A percentile compares a stretch with the other conserved stretches of the same genome.
phyloP scores from a whole-genome alignment of 148 eudicot species.

The Camellia sinensis region DNA sequence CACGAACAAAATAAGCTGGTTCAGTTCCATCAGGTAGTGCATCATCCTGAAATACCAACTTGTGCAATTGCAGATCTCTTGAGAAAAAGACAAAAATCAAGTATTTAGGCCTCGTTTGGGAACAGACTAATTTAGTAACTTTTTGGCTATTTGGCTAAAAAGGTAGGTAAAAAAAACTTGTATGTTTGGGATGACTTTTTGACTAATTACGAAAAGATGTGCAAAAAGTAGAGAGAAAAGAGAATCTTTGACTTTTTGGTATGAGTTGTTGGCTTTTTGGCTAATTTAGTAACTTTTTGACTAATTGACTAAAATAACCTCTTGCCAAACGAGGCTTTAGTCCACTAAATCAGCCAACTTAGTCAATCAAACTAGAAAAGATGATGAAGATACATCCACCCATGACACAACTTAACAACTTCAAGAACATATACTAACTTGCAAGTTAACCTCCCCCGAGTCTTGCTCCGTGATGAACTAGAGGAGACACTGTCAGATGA shows the following conservation, averaged over 20 bases:
- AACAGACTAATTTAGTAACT: no score
- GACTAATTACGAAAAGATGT: no score
- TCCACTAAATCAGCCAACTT: neutral
- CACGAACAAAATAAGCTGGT: conserved; percentile 55
- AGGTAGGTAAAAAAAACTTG: no score
- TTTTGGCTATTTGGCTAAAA: no score
- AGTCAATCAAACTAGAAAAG: neutral
- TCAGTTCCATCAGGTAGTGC: conserved; percentile 76
- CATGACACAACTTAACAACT: neutral
- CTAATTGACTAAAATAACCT: no score
- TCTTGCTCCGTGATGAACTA: conserved; percentile 37
- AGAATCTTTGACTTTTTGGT: no score
- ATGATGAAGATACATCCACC: neutral
- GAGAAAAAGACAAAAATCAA: conserved; percentile 14
- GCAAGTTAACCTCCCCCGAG: conserved; percentile 61
- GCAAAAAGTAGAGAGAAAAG: no score
- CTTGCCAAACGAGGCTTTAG: no score
- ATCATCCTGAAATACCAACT: conserved; percentile 62
- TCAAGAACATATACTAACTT: conserved; percentile 50
- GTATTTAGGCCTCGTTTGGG: no score
- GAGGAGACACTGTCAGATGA: conserved; percentile 25
- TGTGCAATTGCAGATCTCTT: conserved; percentile 84
- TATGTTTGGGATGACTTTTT: no score
- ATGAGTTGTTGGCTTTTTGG: no score
- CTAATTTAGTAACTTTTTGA: no score